Evolutionary conservation across 2,329 filamentous ascomycete genomes (phyloP), one percentile per base, ranked within the genome.

Genomic region (Chrysoporthe cubensis): DNA sequence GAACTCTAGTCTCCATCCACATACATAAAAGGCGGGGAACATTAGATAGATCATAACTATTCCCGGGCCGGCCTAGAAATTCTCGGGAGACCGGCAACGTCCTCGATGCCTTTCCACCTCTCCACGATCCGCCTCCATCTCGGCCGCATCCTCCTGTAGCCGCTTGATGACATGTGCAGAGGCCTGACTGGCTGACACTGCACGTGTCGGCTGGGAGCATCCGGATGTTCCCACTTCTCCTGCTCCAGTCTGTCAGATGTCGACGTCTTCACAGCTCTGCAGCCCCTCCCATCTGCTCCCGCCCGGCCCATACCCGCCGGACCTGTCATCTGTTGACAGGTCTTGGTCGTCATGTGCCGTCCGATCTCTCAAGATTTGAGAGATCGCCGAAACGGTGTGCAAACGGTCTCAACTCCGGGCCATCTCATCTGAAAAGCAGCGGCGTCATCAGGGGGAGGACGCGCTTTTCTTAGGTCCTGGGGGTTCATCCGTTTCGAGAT

Each of bases 351-450:
- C 26, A 21, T 54, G 50, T 14, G 54, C 44, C 60, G 18, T 50
- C 44, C 44, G 16, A 62, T 60, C 37, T 48, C 58, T 3, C 9
- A 9, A 44, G 2, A 6, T 26, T 26, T 26, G 26, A 2, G 21
- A 14, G 32, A 50, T 50, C 18, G 4, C 4, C 60, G 60, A 50
- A 50, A 52, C 60, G 60, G 8, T 21, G 16, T n/a, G 54, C 21
- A 16, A 62, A 40, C 32, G 26, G 60, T n/a, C 34, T 40, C 26
- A 57, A 40, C 26, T 44, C 43, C 2, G n/a, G 9, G 2, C 21
- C 32, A 62, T 52, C 44, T 62, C 60, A 50, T 62, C 60, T 26
- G 43, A 40, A 50, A 26, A 50, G 11, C 16, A 37, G 18, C 60
- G 16, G 32, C 46, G 21, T 32, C 11, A 48, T 32, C 32, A 11